Evolutionary conservation across 768 basidiomycete species (phyloP).

Genomic region (Clathrus columnatus): DNA sequence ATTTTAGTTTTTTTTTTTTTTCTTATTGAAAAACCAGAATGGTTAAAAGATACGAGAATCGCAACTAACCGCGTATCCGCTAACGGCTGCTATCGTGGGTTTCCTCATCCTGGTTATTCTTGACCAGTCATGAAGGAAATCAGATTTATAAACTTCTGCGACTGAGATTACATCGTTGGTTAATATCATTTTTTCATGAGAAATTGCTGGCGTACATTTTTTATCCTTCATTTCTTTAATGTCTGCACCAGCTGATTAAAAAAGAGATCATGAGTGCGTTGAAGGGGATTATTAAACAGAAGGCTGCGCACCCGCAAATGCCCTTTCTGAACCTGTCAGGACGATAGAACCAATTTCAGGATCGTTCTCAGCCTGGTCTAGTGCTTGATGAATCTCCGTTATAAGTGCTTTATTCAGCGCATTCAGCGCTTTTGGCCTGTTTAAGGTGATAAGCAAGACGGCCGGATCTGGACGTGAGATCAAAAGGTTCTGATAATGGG

Average conservation of each 20-base stretch:
- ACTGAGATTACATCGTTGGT: slow-evolving; percentile 32
- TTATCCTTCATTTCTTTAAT: slow-evolving; percentile 99
- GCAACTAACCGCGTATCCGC: slow-evolving; percentile 76
- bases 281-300: slow-evolving; percentile 1
- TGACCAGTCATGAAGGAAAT: slow-evolving; percentile 83
- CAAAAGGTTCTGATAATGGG: slow-evolving; percentile 54
- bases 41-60: neutral
- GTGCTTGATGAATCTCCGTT: slow-evolving; percentile 68
- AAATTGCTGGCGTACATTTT: slow-evolving; percentile 48
- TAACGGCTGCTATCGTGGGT: slow-evolving; percentile 93
- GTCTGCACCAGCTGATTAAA: slow-evolving; percentile 75
- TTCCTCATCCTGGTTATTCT: slow-evolving; percentile 67
- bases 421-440: slow-evolving; percentile 85
- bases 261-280: neutral
- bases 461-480: slow-evolving; percentile 57
- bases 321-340: slow-evolving; percentile 84
- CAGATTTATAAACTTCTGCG: slow-evolving; percentile 77
- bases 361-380: slow-evolving; percentile 64
- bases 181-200: neutral
- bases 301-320: slow-evolving; percentile 72
- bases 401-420: slow-evolving; percentile 79
- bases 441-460: slow-evolving; percentile 76
- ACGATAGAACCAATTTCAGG: slow-evolving; percentile 74
- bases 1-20: neutral
- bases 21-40: neutral